A percentile compares a stretch with the other conserved stretches of the same genome.
Conservation (phyloP, 805 yeast genomes). For the Wickerhamomyces hampshirensis region DNA sequence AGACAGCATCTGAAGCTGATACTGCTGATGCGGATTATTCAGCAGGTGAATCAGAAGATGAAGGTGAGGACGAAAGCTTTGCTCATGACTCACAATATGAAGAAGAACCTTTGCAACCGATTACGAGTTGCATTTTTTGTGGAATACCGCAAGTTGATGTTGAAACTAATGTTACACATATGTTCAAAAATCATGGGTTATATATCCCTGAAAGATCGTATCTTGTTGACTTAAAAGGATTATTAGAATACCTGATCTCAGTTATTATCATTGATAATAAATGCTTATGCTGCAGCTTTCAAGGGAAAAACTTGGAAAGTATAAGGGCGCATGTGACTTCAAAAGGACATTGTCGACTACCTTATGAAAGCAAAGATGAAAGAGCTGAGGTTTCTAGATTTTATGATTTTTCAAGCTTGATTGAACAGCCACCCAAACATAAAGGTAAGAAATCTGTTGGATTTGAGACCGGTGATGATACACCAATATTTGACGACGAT, state of each 20-base stretch:
- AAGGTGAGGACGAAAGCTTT: constrained; percentile 21
- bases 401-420: constrained; percentile 77
- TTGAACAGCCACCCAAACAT: constrained; percentile 30
- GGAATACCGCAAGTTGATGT: constrained; percentile 47
- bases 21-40: constrained; percentile 30
- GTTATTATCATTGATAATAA: constrained; percentile 78
- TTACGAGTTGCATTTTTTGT: constrained; percentile 53
- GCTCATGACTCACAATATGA: constrained; percentile 17
- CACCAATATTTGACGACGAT: constrained; percentile 30
- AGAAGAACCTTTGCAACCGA: constrained; percentile 32
- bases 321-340: constrained; percentile 83
- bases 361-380: constrained; percentile 80
- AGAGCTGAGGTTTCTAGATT: constrained; percentile 70
- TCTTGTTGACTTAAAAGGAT: constrained; percentile 63
- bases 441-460: constrained; percentile 26
- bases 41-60: constrained; percentile 21
- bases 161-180: constrained; percentile 64
- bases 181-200: constrained; percentile 77
- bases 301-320: constrained; percentile 81
- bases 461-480: constrained; percentile 29
- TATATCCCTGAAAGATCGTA: constrained; percentile 81
- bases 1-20: constrained; percentile 48
- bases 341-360: constrained; percentile 84
- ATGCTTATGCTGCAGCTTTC: constrained; percentile 77
- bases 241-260: constrained; percentile 72